Percentiles rank a stretch among this genome's conserved stretches.
Evolutionary conservation across 2,329 filamentous ascomycete species (phyloP).

Genomic region (Curvularia sp.): DNA sequence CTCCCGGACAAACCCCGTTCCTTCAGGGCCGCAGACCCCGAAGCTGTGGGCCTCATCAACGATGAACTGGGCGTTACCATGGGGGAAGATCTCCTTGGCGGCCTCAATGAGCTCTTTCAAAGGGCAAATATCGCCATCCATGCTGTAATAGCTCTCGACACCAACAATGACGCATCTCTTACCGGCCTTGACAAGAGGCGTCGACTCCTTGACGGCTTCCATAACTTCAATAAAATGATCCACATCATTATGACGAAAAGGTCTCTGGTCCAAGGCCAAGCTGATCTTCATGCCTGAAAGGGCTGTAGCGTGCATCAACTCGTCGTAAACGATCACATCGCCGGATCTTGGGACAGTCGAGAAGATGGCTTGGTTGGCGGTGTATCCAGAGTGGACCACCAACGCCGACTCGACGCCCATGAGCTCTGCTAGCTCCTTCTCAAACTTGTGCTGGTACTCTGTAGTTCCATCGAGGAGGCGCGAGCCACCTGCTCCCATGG

Average conservation of each 20-base stretch:
- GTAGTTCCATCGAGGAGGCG: constrained; percentile 69
- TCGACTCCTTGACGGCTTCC: background rate
- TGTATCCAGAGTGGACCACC: constrained; percentile 61
- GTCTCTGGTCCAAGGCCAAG: constrained; percentile 56
- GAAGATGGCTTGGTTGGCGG: constrained; percentile 53
- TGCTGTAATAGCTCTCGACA: constrained; percentile 66
- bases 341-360: constrained; percentile 55
- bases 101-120: constrained; percentile 65
- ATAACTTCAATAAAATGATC: constrained; percentile 53
- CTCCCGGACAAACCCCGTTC: constrained; percentile 61
- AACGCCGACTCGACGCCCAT: constrained; percentile 63
- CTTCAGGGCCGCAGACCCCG: constrained; percentile 64
- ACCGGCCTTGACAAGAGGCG: constrained; percentile 35
- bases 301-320: constrained; percentile 77
- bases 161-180: constrained; percentile 40
- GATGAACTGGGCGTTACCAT: constrained; percentile 67
- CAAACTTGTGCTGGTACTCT: constrained; percentile 61
- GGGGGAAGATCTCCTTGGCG: constrained; percentile 63
- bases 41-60: constrained; percentile 73
- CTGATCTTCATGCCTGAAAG: constrained; percentile 77
- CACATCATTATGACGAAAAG: constrained; percentile 66
- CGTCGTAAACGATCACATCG: constrained; percentile 76
- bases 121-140: constrained; percentile 78
- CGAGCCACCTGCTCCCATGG: constrained; percentile 63
- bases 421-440: constrained; percentile 64